Percentiles rank a stretch among this genome's conserved stretches.
Conservation (phyloP, 2,329 filamentous ascomycete species). For the Fusarium odoratissimum region DNA sequence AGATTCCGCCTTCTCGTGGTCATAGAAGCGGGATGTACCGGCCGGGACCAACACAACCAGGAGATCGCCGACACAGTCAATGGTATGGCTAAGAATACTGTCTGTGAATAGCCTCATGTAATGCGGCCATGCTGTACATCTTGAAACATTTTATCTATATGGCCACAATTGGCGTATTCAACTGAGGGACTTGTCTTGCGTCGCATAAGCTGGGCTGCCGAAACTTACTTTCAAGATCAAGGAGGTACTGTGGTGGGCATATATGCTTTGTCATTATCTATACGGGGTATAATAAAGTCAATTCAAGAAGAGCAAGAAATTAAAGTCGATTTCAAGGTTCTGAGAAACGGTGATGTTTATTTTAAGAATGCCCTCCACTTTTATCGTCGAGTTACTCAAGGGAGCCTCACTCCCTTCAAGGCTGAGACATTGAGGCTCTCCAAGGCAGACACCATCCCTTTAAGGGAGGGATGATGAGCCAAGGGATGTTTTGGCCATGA, state of each 20-base stretch:
- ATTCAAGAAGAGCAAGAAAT: too few species aligned
- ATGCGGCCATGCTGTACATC: neutral
- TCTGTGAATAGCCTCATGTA: neutral
- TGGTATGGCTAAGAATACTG: neutral
- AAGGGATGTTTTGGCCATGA: constrained; percentile 2
- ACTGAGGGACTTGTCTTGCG: neutral
- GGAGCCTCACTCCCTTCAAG: neutral
- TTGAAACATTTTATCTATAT: neutral
- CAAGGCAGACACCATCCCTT: constrained; percentile 8
- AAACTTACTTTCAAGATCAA: neutral
- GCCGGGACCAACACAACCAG: neutral
- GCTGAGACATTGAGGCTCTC: neutral
- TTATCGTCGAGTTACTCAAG: too few species aligned
- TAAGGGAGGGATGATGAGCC: neutral
- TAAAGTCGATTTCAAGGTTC: neutral
- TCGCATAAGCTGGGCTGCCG: neutral
- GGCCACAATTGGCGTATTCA: neutral
- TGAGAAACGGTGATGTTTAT: neutral
- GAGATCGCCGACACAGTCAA: neutral
- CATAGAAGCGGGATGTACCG: neutral
- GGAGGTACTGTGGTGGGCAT: neutral
- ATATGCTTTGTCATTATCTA: neutral
- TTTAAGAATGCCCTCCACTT: neutral
- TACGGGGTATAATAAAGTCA: neutral
- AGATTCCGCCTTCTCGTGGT: neutral